Percentiles rank a stretch among this genome's conserved stretches.
phyloP scores from a whole-genome alignment of 2,329 filamentous ascomycete species.

The Arthrobotrys entomopaga region DNA sequence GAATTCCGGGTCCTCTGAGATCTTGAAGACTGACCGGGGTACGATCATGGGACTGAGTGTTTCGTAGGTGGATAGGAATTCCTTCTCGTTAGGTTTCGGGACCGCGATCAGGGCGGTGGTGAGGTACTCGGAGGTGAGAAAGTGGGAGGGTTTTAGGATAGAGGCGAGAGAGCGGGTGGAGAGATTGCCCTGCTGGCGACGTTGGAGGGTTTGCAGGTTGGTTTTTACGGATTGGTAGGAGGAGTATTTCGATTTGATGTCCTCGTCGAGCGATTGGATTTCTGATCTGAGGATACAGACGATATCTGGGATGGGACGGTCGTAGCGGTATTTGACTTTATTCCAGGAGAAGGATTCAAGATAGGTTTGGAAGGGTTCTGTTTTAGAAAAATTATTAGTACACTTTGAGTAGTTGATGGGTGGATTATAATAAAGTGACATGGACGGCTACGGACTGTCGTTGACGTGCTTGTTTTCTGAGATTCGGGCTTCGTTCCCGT shows the following conservation, averaged over 20 bases:
- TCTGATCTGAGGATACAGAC: slow-evolving; percentile 86
- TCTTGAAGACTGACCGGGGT: slow-evolving; percentile 81
- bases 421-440: slow-evolving; percentile 21
- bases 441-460: slow-evolving; percentile 74
- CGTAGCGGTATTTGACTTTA: slow-evolving; percentile 94
- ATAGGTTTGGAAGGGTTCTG: slow-evolving; percentile 96
- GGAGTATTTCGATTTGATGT: slow-evolving; percentile 91
- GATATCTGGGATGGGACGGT: slow-evolving; percentile 87
- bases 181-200: slow-evolving; percentile 87
- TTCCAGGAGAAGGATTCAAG: slow-evolving; percentile 92
- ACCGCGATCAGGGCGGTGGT: slow-evolving; percentile 95
- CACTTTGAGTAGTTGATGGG: slow-evolving; percentile 3
- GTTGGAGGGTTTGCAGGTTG: slow-evolving; percentile 80
- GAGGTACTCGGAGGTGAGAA: slow-evolving; percentile 93
- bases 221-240: slow-evolving; percentile 94
- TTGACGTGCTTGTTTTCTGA: slow-evolving; percentile 91
- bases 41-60: slow-evolving; percentile 90
- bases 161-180: slow-evolving; percentile 92
- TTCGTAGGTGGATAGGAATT: slow-evolving; percentile 90
- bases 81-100: slow-evolving; percentile 80
- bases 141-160: slow-evolving; percentile 80
- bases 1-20: slow-evolving; percentile 90
- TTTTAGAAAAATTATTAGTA: slow-evolving; percentile 38
- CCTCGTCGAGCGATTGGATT: slow-evolving; percentile 89
- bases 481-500: slow-evolving; percentile 83